Conservation (phyloP, 306 rosid species). For the Mimosa bimucronata region DNA sequence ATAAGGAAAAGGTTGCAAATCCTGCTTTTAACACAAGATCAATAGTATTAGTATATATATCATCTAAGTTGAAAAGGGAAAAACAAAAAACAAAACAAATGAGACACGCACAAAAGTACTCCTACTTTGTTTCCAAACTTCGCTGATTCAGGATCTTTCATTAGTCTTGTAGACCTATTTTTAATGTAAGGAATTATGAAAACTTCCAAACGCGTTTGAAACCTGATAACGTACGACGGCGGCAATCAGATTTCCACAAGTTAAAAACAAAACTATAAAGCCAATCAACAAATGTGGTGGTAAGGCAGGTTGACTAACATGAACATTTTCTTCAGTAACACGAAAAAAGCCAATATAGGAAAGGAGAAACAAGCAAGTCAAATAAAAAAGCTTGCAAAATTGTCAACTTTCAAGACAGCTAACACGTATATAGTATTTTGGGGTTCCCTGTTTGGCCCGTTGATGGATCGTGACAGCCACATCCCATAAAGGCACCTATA, state of each 20-base stretch:
- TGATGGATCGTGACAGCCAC: constrained; percentile 26
- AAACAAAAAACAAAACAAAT: too few species aligned
- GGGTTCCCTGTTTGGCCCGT: constrained; percentile 26
- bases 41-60: too few species aligned
- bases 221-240: not conserved
- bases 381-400: constrained; percentile 20
- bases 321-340: not conserved
- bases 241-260: not conserved
- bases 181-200: not conserved
- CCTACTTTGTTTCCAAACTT: not conserved
- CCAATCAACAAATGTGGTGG: not conserved
- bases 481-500: constrained; percentile 32
- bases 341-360: not conserved
- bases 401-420: constrained; percentile 38
- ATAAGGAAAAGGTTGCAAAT: too few species aligned
- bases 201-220: constrained; percentile 9
- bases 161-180: not conserved
- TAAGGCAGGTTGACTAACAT: constrained; percentile 4
- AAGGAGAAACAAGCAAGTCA: not conserved
- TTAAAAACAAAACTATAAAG: not conserved
- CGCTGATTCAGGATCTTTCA: not conserved
- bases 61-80: too few species aligned
- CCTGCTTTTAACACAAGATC: too few species aligned
- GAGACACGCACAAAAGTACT: too few species aligned
- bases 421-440: constrained; percentile 14